A percentile compares a stretch with the other conserved stretches of the same genome.
phyloP scores from a whole-genome alignment of 495 filamentous ascomycete species.

The Aspergillus carlsbadensis region DNA sequence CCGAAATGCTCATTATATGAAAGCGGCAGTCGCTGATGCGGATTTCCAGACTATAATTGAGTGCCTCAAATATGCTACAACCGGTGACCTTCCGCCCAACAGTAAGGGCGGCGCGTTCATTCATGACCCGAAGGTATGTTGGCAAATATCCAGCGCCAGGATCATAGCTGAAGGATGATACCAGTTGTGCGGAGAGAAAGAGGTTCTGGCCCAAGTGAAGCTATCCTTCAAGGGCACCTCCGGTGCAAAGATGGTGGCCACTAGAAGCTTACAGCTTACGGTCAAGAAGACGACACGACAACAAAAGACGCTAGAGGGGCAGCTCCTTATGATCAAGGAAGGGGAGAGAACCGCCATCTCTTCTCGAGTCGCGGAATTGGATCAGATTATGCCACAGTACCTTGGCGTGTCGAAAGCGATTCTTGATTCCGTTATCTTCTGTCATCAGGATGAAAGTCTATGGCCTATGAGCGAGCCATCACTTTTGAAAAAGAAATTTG shows the following conservation, averaged over 20 bases:
- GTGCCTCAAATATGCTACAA: constrained; percentile 97
- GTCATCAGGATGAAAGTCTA: constrained; percentile 95
- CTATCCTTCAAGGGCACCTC: constrained; percentile 77
- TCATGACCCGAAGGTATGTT: constrained; percentile 79
- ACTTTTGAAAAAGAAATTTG: constrained; percentile 86
- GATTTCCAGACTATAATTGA: constrained; percentile 82
- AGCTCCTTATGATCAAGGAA: constrained; percentile 68
- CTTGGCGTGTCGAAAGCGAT: constrained; percentile 89
- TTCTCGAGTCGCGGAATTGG: constrained; percentile 72
- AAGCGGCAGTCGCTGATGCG: background rate
- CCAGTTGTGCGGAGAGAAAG: constrained; percentile 81
- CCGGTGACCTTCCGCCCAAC: constrained; percentile 89
- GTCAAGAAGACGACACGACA: constrained; percentile 77
- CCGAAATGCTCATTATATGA: background rate
- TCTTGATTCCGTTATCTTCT: constrained; percentile 94
- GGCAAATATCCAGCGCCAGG: background rate
- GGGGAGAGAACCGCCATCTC: constrained; percentile 80
- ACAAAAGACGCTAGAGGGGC: constrained; percentile 77
- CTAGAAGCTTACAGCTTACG: constrained; percentile 77
- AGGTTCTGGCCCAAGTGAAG: constrained; percentile 88
- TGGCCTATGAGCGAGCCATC: constrained; percentile 95
- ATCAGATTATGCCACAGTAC: constrained; percentile 79
- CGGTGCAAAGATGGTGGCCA: constrained; percentile 74
- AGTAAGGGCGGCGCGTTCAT: constrained; percentile 94
- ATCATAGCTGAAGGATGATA: constrained; percentile 6